These are phyloP conservation scores for Talaromyces piceae DNA, from an alignment of 2,329 filamentous ascomycete genomes.

Conservation along the genomic window DNA sequence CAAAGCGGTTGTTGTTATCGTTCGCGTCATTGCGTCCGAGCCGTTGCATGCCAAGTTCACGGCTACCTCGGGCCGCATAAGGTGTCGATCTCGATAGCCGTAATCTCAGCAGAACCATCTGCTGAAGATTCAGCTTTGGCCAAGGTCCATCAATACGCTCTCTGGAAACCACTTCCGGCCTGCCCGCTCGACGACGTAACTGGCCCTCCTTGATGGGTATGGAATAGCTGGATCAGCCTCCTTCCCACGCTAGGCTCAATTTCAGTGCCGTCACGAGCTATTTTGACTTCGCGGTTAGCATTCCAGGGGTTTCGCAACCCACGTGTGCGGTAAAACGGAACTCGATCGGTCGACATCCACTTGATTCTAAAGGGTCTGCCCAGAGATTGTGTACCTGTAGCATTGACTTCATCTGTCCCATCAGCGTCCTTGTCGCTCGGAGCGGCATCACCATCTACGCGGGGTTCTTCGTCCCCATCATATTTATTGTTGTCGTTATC, in stretches of 20 bases:
- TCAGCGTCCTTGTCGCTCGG: slow-evolving; percentile 39
- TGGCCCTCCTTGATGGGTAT: slow-evolving; percentile 31
- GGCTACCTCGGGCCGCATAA: background rate
- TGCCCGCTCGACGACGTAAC: background rate
- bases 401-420: slow-evolving; percentile 36
- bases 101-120: background rate
- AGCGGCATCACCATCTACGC: slow-evolving; percentile 16
- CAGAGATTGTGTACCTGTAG: slow-evolving; percentile 56
- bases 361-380: slow-evolving; percentile 87
- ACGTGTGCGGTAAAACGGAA: slow-evolving; percentile 83
- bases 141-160: slow-evolving; percentile 4
- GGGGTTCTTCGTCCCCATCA: slow-evolving; percentile 19
- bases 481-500: slow-evolving; percentile 7
- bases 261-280: slow-evolving; percentile 89
- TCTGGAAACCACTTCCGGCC: slow-evolving; percentile 1
- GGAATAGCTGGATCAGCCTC: slow-evolving; percentile 71
- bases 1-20: background rate
- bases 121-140: background rate
- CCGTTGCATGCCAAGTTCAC: background rate
- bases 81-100: background rate
- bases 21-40: background rate
- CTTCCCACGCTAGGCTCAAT: slow-evolving; percentile 75
- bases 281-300: slow-evolving; percentile 89
- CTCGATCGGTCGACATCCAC: slow-evolving; percentile 74
- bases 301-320: slow-evolving; percentile 92